Evolutionary conservation across 2,329 filamentous ascomycete genomes (phyloP), one percentile per base, ranked within the genome.

Genomic region (Diplodia intermedia): DNA sequence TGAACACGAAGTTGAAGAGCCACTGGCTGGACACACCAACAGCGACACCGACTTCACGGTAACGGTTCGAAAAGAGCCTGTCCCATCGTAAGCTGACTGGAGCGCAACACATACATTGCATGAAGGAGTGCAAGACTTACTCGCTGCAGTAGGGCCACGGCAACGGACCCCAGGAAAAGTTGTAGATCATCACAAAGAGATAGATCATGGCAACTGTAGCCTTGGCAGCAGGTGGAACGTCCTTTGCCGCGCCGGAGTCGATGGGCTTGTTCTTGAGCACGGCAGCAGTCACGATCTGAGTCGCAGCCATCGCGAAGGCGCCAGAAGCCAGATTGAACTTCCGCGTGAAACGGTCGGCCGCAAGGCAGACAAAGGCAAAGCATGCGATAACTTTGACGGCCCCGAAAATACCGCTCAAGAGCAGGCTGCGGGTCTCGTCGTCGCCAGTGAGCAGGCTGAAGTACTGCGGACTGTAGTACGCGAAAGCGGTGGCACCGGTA

Each of bases 401-500:
- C 14, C 84, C 85, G 70, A 86, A 86, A 66, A 86, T 83, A 3
- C 82, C 84, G 0, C 83, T 86, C 8, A 87, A 72, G 0, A 86
- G 73, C 5, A 86, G 77, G 53, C 80, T 80, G 43, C 78, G 76
- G 54, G 82, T 78, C 0, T 79, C 80, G n/a, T 76, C 73, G n/a
- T 63, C 52, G 14, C 82, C 83, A 15, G 85, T 82, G 8, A 86
- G 79, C 0, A 85, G 75, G 23, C 81, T 80, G 73, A 86, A 86
- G 74, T 85, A 86, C 71, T 87, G 84, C 5, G 85, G 84, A 0
- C 83, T 83, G 66, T 85, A 86, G 74, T 86, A 86, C 14, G 84
- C 84, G 71, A 86, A 81, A 0, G 85, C 84, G 0, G 84, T 86
- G 6, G 84, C 83, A 1, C 84, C 85, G 1, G 84, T 86, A 3